These are phyloP conservation scores for Phaeosphaeriaceae sp. DNA, from an alignment of 2,329 filamentous ascomycete genomes.

Conservation along the genomic window DNA sequence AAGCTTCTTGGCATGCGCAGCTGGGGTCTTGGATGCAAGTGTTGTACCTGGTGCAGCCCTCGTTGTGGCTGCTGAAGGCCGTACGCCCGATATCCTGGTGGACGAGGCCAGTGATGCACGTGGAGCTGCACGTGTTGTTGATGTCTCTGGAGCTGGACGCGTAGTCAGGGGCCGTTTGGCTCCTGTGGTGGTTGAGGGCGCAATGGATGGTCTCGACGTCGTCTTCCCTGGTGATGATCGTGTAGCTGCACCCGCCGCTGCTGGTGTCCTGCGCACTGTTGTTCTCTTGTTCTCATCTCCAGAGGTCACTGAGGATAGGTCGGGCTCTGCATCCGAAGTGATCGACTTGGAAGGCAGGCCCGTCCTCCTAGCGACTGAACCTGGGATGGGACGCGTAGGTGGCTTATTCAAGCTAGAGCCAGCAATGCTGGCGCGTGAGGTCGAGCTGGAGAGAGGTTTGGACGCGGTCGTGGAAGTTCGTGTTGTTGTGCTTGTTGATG, in stretches of 20 bases:
- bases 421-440: constrained; percentile 31
- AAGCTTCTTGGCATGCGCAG: constrained; percentile 39
- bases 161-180: constrained; percentile 39
- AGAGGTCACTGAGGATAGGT: constrained; percentile 42
- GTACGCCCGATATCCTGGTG: constrained; percentile 29
- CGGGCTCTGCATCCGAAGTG: constrained; percentile 41
- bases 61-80: constrained; percentile 26
- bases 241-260: constrained; percentile 22
- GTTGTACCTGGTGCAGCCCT: constrained; percentile 23
- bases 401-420: constrained; percentile 46
- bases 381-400: constrained; percentile 41
- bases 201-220: constrained; percentile 18
- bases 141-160: constrained; percentile 31
- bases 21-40: constrained; percentile 23
- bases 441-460: constrained; percentile 29
- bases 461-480: constrained; percentile 35
- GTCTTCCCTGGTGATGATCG: constrained; percentile 35
- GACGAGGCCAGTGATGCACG: constrained; percentile 38
- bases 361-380: constrained; percentile 31
- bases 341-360: constrained; percentile 27
- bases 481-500: constrained; percentile 26
- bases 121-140: constrained; percentile 31
- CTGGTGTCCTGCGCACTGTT: constrained; percentile 33
- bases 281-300: constrained; percentile 46
- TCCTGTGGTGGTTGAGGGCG: constrained; percentile 27